A percentile compares a stretch with the other conserved stretches of the same genome.
Conservation (phyloP, 73 alveolate genomes). For the Tetrahymena elliotti region DNA sequence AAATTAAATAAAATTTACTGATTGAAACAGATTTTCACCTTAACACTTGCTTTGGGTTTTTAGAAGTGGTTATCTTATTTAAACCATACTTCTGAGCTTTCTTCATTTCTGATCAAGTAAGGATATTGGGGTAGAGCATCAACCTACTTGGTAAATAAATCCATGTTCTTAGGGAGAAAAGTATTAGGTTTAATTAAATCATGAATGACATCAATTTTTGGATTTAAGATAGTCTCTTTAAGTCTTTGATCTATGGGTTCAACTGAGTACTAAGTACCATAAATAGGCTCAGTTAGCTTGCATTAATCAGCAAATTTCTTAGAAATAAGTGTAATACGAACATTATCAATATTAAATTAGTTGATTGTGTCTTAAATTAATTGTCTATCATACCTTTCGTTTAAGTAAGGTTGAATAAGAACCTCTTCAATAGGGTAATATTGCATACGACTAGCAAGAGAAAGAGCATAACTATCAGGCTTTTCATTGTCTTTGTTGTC, state of each 20-base stretch:
- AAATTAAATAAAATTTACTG: conserved; percentile 9
- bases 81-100: conserved; percentile 65
- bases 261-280: conserved; percentile 64
- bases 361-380: conserved; percentile 45
- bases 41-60: conserved; percentile 70
- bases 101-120: conserved; percentile 30
- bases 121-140: conserved; percentile 49
- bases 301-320: conserved; percentile 56
- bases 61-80: conserved; percentile 66
- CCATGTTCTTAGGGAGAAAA: conserved; percentile 77
- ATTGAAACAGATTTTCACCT: conserved; percentile 49
- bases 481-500: conserved; percentile 49
- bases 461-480: neutral
- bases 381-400: conserved; percentile 60
- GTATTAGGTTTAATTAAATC: conserved; percentile 68
- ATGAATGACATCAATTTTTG: conserved; percentile 1
- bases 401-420: conserved; percentile 15
- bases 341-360: conserved; percentile 42
- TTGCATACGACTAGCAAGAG: conserved; percentile 19
- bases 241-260: conserved; percentile 56
- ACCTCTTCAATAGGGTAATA: conserved; percentile 14
- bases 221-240: neutral
- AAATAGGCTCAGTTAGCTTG: conserved; percentile 62
- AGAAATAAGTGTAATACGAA: conserved; percentile 49
- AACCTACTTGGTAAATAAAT: conserved; percentile 45